A percentile compares a stretch with the other conserved stretches of the same genome.
Conservation (phyloP, 192 early-diverging fungal species). For the Backusella australiensis region DNA sequence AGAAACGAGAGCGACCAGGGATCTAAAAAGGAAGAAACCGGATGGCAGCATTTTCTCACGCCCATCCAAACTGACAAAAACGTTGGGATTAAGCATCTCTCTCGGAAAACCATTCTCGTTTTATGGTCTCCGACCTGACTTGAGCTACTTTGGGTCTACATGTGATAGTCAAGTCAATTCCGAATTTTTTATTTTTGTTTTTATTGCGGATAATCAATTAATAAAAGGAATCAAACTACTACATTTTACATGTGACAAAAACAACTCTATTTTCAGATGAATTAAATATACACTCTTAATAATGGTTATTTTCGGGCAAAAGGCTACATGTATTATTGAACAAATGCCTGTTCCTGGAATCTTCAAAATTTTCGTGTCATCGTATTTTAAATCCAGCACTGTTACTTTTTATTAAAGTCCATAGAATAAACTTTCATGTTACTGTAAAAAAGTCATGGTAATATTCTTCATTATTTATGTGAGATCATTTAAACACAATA, state of each 20-base stretch:
- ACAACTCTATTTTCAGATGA: not conserved
- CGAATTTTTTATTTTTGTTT: not conserved
- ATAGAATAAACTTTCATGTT: no score
- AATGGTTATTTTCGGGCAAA: not conserved
- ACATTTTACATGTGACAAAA: not conserved
- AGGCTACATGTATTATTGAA: not conserved
- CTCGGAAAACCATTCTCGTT: not conserved
- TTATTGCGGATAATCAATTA: not conserved
- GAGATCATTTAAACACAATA: no score
- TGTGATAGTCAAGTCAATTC: slow-evolving; percentile 1
- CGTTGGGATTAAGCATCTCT: not conserved
- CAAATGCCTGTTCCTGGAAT: not conserved
- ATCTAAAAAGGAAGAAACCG: slow-evolving; percentile 7
- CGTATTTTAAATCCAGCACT: not conserved
- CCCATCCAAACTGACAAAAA: not conserved
- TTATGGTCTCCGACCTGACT: slow-evolving; percentile 1
- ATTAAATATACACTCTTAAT: not conserved
- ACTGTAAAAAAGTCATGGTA: no score
- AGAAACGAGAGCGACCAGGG: not conserved
- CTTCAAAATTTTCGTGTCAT: not conserved
- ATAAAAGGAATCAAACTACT: not conserved
- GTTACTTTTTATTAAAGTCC: not conserved
- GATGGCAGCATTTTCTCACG: slow-evolving; percentile 5
- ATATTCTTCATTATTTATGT: no score
- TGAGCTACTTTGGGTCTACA: not conserved